phyloP scores from a whole-genome alignment of 1,284 basidiomycete genomes.

The Abortiporus biennis region DNA sequence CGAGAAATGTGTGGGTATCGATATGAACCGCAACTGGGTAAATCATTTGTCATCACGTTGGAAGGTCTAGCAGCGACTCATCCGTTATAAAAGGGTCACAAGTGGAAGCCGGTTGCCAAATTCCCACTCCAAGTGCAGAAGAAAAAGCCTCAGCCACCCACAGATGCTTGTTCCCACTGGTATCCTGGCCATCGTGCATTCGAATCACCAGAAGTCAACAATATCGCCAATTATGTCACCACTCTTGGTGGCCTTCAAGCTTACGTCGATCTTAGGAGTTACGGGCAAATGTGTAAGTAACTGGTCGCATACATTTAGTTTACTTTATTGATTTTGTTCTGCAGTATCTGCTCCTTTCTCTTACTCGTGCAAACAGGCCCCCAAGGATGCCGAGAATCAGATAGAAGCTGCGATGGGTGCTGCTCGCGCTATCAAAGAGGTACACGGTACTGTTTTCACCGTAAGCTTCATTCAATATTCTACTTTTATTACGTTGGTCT shows the following conservation, averaged over 20 bases:
- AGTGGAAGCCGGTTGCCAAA: constrained; percentile 44
- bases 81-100: constrained; percentile 41
- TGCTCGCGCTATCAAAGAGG: constrained; percentile 50
- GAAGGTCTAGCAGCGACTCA: neutral
- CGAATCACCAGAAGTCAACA: constrained; percentile 71
- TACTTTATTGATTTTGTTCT: neutral
- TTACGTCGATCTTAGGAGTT: constrained; percentile 77
- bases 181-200: constrained; percentile 71
- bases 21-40: constrained; percentile 59
- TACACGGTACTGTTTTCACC: constrained; percentile 49
- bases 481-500: neutral
- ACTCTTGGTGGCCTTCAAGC: constrained; percentile 46
- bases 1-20: constrained; percentile 61
- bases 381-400: constrained; percentile 79
- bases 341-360: constrained; percentile 71
- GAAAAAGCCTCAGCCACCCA: constrained; percentile 24
- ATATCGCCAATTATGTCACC: constrained; percentile 65
- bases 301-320: neutral
- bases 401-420: constrained; percentile 75
- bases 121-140: constrained; percentile 18
- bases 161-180: constrained; percentile 65
- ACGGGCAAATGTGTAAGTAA: constrained; percentile 75
- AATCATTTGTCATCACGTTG: constrained; percentile 1
- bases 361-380: constrained; percentile 60
- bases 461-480: constrained; percentile 27